Base-by-base conservation (phyloP, 2,329 filamentous ascomycete species). In the Colletotrichum gloeosporioides region DNA sequence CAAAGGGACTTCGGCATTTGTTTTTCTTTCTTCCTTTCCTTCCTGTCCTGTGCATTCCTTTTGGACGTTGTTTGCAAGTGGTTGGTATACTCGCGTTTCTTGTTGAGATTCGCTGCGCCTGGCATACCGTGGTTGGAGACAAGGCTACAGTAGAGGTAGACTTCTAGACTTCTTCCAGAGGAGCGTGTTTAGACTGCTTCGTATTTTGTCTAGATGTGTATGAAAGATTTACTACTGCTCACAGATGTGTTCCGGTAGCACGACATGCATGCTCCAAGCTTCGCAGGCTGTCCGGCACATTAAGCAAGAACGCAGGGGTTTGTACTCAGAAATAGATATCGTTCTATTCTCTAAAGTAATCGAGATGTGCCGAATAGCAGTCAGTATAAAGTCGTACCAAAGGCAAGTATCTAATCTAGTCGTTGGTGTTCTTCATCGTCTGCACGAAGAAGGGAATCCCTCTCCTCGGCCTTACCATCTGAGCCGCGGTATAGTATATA, bases 401-500 rank as follows among this genome's bases (percentile, higher is more conserved):
- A 22, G 22, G 44, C 44, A 53, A 53, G 10, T 13, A 15, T 32
- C 73, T 78, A 78, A 61, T 78, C 77, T 68, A 78, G n/a, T 69
- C 77, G 70, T 31, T 78, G 77, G 36, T 78, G 77, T 29, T 78
- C 77, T 25, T 76, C 76, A 31, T 77, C 77, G 16, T 68, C 73
- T n/a, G 39, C 61, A 32, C 32, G 61, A 22, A 78, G 73, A 29
- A 78, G 73, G 16, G 77, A 76, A 25, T 77, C 70, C 53, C 77
- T 71, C 63, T 78, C 77, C n/a, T 75, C 76, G 18, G 70, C 66
- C 64, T 78, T 78, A n/a, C 76, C 69, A 7, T 71, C 76, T 29
- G 77, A 77, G 12, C 65, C 72, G 29, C 82, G 80, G 73, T 98
- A 99, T 25, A 98, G 84, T 44, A 96, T 87, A 80, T 96, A 99